A percentile compares a stretch with the other conserved stretches of the same genome.
Evolutionary conservation across 768 basidiomycete genomes (phyloP).

Genomic region (Tulasnella sp.): DNA sequence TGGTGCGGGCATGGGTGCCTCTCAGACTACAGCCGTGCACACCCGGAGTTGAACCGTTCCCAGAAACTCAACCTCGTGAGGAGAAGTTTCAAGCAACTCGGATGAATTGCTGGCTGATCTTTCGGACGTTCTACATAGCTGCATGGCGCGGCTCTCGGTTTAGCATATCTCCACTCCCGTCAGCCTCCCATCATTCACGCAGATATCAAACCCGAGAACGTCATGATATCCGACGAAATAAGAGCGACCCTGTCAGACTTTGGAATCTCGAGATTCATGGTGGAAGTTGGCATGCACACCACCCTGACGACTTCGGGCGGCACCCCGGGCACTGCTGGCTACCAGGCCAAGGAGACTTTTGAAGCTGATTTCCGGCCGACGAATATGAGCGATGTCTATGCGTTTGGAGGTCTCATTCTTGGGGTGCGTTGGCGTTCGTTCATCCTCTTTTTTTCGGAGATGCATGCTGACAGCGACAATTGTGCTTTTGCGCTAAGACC

Average conservation of each 20-base stretch:
- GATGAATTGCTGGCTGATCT: no score
- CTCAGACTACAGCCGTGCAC: not conserved
- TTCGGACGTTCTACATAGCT: not conserved
- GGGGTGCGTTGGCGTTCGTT: not conserved
- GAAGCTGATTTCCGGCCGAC: not conserved
- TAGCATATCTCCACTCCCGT: slow-evolving; percentile 2
- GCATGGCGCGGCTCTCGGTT: not conserved
- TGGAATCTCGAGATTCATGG: not conserved
- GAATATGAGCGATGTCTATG: not conserved
- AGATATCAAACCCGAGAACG: not conserved
- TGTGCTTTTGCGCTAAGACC: not conserved
- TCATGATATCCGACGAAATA: not conserved
- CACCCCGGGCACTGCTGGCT: not conserved
- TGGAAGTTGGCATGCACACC: not conserved
- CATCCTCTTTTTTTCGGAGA: not conserved
- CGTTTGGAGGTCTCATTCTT: not conserved
- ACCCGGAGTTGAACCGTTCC: not conserved
- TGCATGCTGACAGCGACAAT: not conserved
- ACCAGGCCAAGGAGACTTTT: not conserved
- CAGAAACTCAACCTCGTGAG: not conserved
- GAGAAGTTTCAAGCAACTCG: no score
- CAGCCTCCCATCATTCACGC: slow-evolving; percentile 13
- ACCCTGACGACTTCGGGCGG: not conserved
- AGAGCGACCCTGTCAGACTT: not conserved
- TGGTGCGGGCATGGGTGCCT: not conserved